These are phyloP conservation scores for Cephaloascus fragrans DNA, from an alignment of 805 yeast species.

Conservation along the genomic window DNA sequence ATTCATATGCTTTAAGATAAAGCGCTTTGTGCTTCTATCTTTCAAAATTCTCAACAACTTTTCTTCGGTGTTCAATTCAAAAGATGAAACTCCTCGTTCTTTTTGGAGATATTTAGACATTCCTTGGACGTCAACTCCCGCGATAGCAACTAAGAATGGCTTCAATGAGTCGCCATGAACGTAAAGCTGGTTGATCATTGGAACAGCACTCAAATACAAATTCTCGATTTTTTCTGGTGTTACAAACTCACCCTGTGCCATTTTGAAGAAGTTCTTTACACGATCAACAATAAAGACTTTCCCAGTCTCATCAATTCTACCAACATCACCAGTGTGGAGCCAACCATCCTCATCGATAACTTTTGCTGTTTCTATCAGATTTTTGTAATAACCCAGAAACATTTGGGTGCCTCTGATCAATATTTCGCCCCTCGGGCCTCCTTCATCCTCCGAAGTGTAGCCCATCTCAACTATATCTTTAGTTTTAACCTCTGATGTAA, in stretches of 20 bases:
- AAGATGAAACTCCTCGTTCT: constrained; percentile 6
- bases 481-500: constrained; percentile 42
- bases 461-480: constrained; percentile 43
- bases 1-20: constrained; percentile 13
- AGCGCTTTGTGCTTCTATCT: constrained; percentile 13
- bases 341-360: constrained; percentile 49
- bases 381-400: constrained; percentile 46
- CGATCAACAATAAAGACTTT: constrained; percentile 53
- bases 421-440: constrained; percentile 42
- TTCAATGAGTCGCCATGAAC: constrained; percentile 57
- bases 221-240: constrained; percentile 37
- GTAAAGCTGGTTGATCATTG: constrained; percentile 41
- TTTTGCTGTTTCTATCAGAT: constrained; percentile 41
- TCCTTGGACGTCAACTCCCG: constrained; percentile 46
- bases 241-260: constrained; percentile 20
- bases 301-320: constrained; percentile 39
- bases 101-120: constrained; percentile 3
- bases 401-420: constrained; percentile 57
- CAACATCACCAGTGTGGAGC: constrained; percentile 59
- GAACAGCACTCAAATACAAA: constrained; percentile 33
- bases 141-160: constrained; percentile 46
- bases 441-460: constrained; percentile 21
- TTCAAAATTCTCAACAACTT: constrained; percentile 16
- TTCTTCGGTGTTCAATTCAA: constrained; percentile 11
- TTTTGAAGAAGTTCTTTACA: constrained; percentile 34